These are phyloP conservation scores for Phalaenopsis hybrid DNA, from an alignment of 116 monocot genomes.

Conservation along the genomic window DNA sequence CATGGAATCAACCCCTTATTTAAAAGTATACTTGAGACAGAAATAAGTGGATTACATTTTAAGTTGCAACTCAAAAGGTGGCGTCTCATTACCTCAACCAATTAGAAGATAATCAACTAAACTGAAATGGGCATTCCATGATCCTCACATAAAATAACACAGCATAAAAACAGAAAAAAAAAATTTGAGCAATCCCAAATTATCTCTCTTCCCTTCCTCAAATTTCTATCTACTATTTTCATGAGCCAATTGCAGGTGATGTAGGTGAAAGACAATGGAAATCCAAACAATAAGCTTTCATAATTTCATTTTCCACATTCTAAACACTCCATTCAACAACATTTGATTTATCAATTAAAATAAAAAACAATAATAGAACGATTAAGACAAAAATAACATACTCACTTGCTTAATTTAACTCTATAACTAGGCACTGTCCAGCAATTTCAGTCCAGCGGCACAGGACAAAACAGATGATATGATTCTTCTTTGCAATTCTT, in stretches of 20 bases:
- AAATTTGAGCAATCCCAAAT: too few relatives aligned
- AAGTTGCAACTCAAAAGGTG: neutral
- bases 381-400: neutral
- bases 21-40: neutral
- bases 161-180: too few relatives aligned
- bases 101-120: neutral
- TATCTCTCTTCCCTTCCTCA: neutral
- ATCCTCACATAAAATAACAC: neutral
- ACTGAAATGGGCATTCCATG: neutral
- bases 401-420: neutral
- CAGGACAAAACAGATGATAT: conserved; percentile 58
- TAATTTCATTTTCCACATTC: neutral
- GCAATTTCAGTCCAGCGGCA: conserved; percentile 11
- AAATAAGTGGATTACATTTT: neutral
- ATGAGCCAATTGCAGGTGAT: neutral
- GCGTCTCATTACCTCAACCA: neutral
- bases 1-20: too few relatives aligned
- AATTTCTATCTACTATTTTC: neutral
- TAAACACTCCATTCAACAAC: neutral
- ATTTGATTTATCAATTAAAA: neutral
- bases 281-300: neutral
- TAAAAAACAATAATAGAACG: neutral
- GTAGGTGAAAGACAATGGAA: neutral
- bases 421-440: conserved; percentile 7
- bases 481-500: conserved; percentile 37